Evolutionary conservation across 805 yeast species (phyloP), one percentile per base, ranked within the genome.

Genomic region (Maudiozyma saulgeensis): DNA sequence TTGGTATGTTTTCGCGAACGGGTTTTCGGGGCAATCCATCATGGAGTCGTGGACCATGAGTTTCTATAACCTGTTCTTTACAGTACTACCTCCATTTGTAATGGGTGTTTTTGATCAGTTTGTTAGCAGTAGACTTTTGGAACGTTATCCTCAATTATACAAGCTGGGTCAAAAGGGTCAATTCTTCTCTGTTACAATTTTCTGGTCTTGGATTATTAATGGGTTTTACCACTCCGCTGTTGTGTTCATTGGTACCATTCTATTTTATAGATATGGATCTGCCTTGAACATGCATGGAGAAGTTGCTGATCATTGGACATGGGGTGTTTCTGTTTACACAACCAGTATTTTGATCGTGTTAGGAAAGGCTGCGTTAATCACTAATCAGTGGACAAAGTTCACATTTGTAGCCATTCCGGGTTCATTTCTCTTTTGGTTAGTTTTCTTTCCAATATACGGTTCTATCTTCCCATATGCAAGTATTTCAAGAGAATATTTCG

Each of bases 11-110:
- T 93, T 93, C 64, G 76, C 82, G 51, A 93, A 90, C 65, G 91
- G 88, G 4, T 93, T 80, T 62, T 87, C 96, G 21, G 99, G 99
- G 16, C 96, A 93, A 68, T 87, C 96, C 0, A 82, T 93, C 58
- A 85, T 86, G 64, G 99, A 93, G 67, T 90, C 98, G 0, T 93
- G 99, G 99, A 88, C 97, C 0, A 80, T 95, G 64, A 93, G 99
- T 0, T 86, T 87, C 56, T 95, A 93, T 72, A 93, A 95, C 62
- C 96, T 95, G 11, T 76, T 95, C 48, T 93, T 91, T 68, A 87
- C 98, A 0, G 97, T 87, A 32, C 71, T 88, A 42, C 99, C 99
- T 2, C 99, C 99, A 0, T 87, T 93, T 68, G 95, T 91, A 2
- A 74, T 93, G 58, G 99, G 99, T 49, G 87, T 95, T 4, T 89